Base-by-base conservation (phyloP, 1,284 basidiomycete species). In the Fomitopsis schrenkii region DNA sequence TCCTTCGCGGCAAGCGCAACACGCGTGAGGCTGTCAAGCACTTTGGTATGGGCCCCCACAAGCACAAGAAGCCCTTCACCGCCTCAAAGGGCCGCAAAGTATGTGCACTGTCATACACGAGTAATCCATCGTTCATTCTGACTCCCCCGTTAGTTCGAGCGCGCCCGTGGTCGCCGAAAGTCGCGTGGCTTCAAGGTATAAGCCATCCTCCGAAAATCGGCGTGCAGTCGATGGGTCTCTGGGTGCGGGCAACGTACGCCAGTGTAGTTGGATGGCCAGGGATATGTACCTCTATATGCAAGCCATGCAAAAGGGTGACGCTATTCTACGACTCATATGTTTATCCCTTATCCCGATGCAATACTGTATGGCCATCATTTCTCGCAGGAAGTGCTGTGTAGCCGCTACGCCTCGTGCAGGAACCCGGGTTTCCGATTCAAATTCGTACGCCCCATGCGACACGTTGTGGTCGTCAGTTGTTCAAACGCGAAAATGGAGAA, bases 81-180 rank as follows among this genome's bases (percentile, higher is more conserved):
- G 85, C 82, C 70, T 94, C 93, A 76, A 97, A 97, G 85, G 96
- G 97, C 70, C 93, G 96, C 86, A 98, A 98, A 76, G 88, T 90
- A 68, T 59, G 74, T 68, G 9, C 15, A 5, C 30, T 33, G 30
- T 2, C 52, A 54, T 38, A 3, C 15, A 22, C 4, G 4, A 9
- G 26, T n/a, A 9, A 36, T n/a, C 15, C 1, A 2, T 3, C 2
- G 10, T 1, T 53, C 28, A n/a, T 38, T 14, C 36, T 54, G 28
- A 50, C 12, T 15, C 2, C 15, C 7, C 15, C 7, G 14, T 22
- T 61, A 90, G 88, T 93, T 93, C 86, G 91, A 93, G 80, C 86
- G 86, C 72, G 91, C 78, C 77, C 94, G 94, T 88, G 94, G 94
- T 83, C 91, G 94, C 85, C 87, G 94, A 91, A 91, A 93, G 84